Base-by-base conservation (phyloP, 257 asterid species). In the Parsonsia alboflavescens region DNA sequence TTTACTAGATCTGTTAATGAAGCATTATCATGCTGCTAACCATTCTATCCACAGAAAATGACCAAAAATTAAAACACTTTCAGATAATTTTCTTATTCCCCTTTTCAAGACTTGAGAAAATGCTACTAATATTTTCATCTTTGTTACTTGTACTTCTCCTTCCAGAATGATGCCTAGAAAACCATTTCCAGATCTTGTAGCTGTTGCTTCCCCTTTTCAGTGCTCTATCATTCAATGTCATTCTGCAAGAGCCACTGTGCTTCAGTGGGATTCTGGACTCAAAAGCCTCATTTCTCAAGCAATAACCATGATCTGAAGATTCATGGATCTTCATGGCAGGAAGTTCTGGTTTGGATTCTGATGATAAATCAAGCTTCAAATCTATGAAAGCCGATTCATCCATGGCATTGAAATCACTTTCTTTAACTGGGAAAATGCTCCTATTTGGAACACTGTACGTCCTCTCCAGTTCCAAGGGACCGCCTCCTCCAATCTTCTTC, bases 381-480 rank as follows among this genome's bases (percentile, higher is more conserved):
- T 93, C 97, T 41, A 93, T 91, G 79, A 89, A 93, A 72, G 92
- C 96, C 0, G 97, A 89, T 64, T 88, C 97, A 73, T 93, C 97
- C 95, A 93, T 88, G 6, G 84, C 88, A 50, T 71, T 82, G 59
- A 88, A 89, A 68, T 91, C 97, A 68, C 92, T 89, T 72, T 93
- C 97, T 79, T 84, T 90, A 4, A 83, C 94, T n/a, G 94, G 93
- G 21, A 90, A 89, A 58, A 81, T 86, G 7, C 89, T 77, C 59
- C 85, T 75, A 44, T 86, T 83, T 64, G 85, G 90, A n/a, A 84
- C 84, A 72, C 84, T 83, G 24, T 77, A 68, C 6, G 73, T 74
- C n/a, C 89, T 77, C 15, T 85, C 86, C 17, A 86, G 73, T 65
- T 85, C 86, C 71, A 63, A 21, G 0, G 65, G 74, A 9, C 74